Base-by-base conservation (phyloP, 2,329 filamentous ascomycete genomes). In the Colletotrichum echinochloae region DNA sequence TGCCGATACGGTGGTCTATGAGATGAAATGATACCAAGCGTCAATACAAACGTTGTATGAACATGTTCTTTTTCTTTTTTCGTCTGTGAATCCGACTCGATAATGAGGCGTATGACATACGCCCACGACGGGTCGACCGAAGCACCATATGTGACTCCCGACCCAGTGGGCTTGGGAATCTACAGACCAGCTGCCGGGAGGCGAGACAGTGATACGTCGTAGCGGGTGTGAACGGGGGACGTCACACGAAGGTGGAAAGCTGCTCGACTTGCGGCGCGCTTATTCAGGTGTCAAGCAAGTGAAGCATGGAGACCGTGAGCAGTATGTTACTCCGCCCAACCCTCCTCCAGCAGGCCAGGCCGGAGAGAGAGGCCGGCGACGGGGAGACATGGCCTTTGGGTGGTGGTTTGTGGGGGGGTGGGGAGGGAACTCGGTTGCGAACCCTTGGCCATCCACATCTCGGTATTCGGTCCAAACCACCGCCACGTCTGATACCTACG, bases 1-100 rank as follows among this genome's bases (percentile, higher is more conserved):
- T 39, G 35, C 65, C 16, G 18, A n/a, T 20, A 41, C 2, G 51
- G 65, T 52, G 26, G 44, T 26, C 60, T 41, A 68, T 37, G 65
- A 65, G 60, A 65, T 44, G 52, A 52, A 64, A 65, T 52, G 60
- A 52, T 51, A 65, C 30, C 28, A 54, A 65, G 65, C 65, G 51
- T 35, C n/a, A 30, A 26, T 37, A 59, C 51, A 51, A 55, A n/a
- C 8, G 52, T 23, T 4, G 4, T 37, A 20, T 6, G 37, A 30
- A 26, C 11, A 11, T 28, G 37, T n/a, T 26, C 8, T 33, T 6
- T 20, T 20, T 8, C 23, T 30, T n/a, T n/a, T 18, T 23, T 33
- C 48, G 9, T 18, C n/a, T 5, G 30, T 39, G 33, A 16, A 23
- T 26, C 33, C 18, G n/a, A 20, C 11, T 54, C 3, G 49, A 33